Evolutionary conservation across 352 stramenopile species (phyloP).

Genomic region (Thalassiosira exigua): DNA sequence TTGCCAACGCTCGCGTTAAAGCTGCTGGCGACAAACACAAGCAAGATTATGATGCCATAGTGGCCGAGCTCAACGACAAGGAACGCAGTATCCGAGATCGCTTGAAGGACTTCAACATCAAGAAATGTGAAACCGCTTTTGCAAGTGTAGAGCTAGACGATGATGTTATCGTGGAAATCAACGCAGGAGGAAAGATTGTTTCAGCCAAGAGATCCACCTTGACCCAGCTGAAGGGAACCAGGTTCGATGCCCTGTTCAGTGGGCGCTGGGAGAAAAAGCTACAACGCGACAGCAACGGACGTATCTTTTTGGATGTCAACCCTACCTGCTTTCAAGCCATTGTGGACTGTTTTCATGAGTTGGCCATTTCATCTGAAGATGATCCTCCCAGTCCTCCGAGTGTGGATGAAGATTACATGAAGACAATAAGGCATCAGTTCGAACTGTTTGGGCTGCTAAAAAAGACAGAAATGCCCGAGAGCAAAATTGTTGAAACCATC

Average conservation of each 20-base stretch:
- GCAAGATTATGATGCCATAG: background rate
- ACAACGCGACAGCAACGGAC: background rate
- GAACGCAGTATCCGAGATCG: conserved; percentile 4
- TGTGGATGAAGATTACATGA: background rate
- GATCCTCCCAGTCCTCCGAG: background rate
- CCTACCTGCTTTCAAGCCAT: conserved; percentile 14
- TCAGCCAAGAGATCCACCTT: background rate
- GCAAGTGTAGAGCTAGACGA: background rate
- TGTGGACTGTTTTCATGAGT: conserved; percentile 13
- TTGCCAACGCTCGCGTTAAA: background rate
- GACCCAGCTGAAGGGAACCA: conserved; percentile 7
- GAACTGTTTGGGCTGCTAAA: background rate
- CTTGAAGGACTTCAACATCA: background rate
- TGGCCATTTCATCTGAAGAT: conserved; percentile 20
- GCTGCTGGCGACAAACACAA: background rate
- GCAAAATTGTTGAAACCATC: conserved; percentile 1
- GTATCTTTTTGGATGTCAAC: conserved; percentile 27
- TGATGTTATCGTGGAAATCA: conserved; percentile 18
- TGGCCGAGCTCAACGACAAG: conserved; percentile 14
- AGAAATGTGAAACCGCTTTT: conserved; percentile 1
- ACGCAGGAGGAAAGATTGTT: conserved; percentile 5
- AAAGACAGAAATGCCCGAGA: background rate
- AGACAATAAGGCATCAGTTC: background rate
- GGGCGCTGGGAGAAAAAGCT: conserved; percentile 27
- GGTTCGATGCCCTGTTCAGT: conserved; percentile 22